Evolutionary conservation across 345 rosid species (phyloP), one percentile per base, ranked within the genome.

Genomic region (Clarkia xantiana): DNA sequence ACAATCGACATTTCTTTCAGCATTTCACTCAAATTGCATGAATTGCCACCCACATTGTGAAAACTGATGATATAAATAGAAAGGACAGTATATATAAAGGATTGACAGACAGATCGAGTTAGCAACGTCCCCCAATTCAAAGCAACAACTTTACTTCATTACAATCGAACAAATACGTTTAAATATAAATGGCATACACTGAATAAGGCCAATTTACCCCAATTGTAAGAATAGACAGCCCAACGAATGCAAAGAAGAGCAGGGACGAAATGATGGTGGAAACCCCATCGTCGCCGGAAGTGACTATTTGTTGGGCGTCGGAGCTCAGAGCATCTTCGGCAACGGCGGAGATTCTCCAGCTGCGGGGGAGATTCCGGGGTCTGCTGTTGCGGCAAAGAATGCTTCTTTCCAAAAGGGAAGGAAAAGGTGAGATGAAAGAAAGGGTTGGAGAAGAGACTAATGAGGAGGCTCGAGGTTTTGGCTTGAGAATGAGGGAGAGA

Each of bases 171-270:
- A n/a, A n/a, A n/a, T n/a, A n/a, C n/a, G n/a, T n/a, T n/a, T n/a
- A n/a, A n/a, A n/a, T n/a, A n/a, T n/a, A n/a, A n/a, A n/a, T n/a
- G n/a, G n/a, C n/a, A n/a, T n/a, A n/a, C 6, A 18, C 1, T n/a
- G 4, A 9, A 17, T 10, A n/a, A 14, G 14, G 10, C 2, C 1
- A 48, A 6, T 25, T 75, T 69, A 88, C 93, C 76, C 94, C 94
- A 59, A 82, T 59, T 6, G 94, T 82, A 65, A 88, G 93, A 58
- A 88, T 60, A 8, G 79, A 46, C 20, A 84, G 75, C 57, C 69
- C 75, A 51, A 59, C 46, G 45, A 88, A 84, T 49, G 97, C 94
- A 22, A 57, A n/a, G 54, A 76, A 42, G 59, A 84, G 76, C 41
- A 84, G 93, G 53, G 34, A 54, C 40, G 74, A 68, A 44, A 84